A percentile compares a stretch with the other conserved stretches of the same genome.
These are phyloP conservation scores for Xylariaceae sp. DNA, from an alignment of 2,329 filamentous ascomycete species.

Conservation along the genomic window DNA sequence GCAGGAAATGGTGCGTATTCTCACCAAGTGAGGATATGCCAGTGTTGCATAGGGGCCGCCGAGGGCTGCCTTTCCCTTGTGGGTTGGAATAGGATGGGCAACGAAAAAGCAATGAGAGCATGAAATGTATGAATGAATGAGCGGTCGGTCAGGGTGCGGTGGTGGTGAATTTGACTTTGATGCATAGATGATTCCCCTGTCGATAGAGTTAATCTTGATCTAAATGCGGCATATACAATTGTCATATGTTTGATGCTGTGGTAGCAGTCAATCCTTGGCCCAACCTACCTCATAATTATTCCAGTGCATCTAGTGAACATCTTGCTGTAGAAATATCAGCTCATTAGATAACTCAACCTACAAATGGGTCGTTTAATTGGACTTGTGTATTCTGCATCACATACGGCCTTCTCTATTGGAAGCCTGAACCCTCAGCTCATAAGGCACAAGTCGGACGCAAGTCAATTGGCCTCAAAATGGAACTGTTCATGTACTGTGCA, in stretches of 20 bases:
- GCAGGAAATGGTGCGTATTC: slow-evolving; percentile 61
- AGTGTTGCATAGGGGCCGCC: not conserved
- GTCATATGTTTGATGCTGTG: slow-evolving; percentile 6
- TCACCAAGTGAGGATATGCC: slow-evolving; percentile 33
- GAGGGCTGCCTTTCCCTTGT: slow-evolving; percentile 8
- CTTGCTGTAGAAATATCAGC: too few relatives aligned
- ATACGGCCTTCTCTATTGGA: too few relatives aligned
- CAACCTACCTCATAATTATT: not conserved
- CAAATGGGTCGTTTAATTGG: too few relatives aligned
- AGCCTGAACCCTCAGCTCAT: too few relatives aligned
- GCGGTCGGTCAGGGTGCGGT: slow-evolving; percentile 27
- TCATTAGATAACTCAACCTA: too few relatives aligned
- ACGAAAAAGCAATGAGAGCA: slow-evolving; percentile 33
- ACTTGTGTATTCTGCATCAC: too few relatives aligned
- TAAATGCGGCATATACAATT: slow-evolving; percentile 12
- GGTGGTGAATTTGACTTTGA: slow-evolving; percentile 29
- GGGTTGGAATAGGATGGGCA: slow-evolving; percentile 5
- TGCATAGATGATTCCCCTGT: slow-evolving; percentile 44
- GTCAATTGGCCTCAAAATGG: too few relatives aligned
- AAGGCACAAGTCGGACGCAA: too few relatives aligned
- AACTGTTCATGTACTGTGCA: too few relatives aligned
- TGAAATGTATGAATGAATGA: slow-evolving; percentile 41
- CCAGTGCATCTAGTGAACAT: not conserved
- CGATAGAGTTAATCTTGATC: slow-evolving; percentile 35
- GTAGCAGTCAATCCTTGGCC: not conserved